Evolutionary conservation across 2,329 filamentous ascomycete genomes (phyloP).

Genomic region (Sarocladium oryzae): DNA sequence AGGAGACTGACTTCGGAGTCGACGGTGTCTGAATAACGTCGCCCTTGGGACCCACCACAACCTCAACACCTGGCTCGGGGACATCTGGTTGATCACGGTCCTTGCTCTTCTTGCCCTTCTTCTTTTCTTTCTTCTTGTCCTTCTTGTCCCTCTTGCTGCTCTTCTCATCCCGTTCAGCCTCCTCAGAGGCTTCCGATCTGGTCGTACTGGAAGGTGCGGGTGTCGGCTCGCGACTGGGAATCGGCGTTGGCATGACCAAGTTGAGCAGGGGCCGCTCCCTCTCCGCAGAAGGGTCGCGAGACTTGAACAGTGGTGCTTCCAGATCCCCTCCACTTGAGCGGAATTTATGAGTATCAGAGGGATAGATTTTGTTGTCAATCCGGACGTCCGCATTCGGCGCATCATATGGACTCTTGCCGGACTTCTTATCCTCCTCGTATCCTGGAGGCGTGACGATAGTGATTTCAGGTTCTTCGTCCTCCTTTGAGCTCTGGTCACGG

Average conservation of each 20-base stretch:
- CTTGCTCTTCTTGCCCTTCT: slow-evolving; percentile 11
- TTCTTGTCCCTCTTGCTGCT: slow-evolving; percentile 11
- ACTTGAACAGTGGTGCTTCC: slow-evolving; percentile 29
- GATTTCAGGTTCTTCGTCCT: slow-evolving; percentile 26
- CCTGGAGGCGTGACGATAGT: slow-evolving; percentile 50
- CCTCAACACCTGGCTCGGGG: slow-evolving; percentile 15
- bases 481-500: slow-evolving; percentile 14
- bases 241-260: slow-evolving; percentile 54
- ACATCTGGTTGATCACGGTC: slow-evolving; percentile 10
- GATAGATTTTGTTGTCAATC: slow-evolving; percentile 53
- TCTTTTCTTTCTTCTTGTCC: slow-evolving; percentile 12
- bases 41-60: slow-evolving; percentile 30
- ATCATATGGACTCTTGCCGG: slow-evolving; percentile 45
- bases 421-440: slow-evolving; percentile 30
- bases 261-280: slow-evolving; percentile 53
- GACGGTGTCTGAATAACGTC: slow-evolving; percentile 37
- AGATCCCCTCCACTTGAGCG: slow-evolving; percentile 19
- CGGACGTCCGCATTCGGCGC: slow-evolving; percentile 57
- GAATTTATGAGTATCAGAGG: slow-evolving; percentile 40
- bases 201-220: slow-evolving; percentile 25
- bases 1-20: slow-evolving; percentile 52
- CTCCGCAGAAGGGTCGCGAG: slow-evolving; percentile 25
- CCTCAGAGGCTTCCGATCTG: not conserved
- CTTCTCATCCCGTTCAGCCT: slow-evolving; percentile 14
- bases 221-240: slow-evolving; percentile 34